Conservation (phyloP, 441 rosid genomes). For the Erysimum cheiri region DNA sequence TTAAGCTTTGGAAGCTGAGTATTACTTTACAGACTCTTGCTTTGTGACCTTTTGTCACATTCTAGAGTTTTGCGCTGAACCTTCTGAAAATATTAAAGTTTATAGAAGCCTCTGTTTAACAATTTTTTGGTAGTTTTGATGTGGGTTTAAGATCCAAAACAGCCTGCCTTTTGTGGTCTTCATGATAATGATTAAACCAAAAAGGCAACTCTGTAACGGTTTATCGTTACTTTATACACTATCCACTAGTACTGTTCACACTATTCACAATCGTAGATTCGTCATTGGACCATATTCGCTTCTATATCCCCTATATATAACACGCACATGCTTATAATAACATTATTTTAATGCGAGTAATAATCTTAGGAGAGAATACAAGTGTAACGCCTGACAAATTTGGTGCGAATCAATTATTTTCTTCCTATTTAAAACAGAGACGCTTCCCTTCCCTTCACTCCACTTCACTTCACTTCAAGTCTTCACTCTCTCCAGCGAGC, state of each 20-base stretch:
- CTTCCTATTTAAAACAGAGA: slow-evolving; percentile 28
- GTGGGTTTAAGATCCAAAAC: slow-evolving; percentile 14
- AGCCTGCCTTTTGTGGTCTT: slow-evolving; percentile 12
- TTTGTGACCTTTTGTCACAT: slow-evolving; percentile 24
- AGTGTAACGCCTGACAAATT: slow-evolving; percentile 43
- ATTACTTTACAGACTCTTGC: slow-evolving; percentile 24
- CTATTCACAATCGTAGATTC: not conserved
- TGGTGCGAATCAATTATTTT: slow-evolving; percentile 42
- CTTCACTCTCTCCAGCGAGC: slow-evolving; percentile 4
- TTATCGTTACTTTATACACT: not conserved
- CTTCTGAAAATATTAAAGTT: slow-evolving; percentile 26
- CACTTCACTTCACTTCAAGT: slow-evolving; percentile 20
- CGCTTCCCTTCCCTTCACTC: slow-evolving; percentile 22
- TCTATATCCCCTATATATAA: not conserved
- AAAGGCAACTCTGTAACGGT: not conserved
- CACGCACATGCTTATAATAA: not conserved
- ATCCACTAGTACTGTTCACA: not conserved
- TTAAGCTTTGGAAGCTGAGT: slow-evolving; percentile 40
- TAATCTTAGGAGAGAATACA: slow-evolving; percentile 25
- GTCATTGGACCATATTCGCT: slow-evolving; percentile 2
- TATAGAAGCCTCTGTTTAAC: slow-evolving; percentile 33
- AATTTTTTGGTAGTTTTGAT: too few species aligned
- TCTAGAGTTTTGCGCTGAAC: slow-evolving; percentile 32
- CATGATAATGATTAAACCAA: slow-evolving; percentile 7
- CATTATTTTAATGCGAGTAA: not conserved